These are phyloP conservation scores for Populus hybrid DNA, from an alignment of 441 rosid species.

Conservation along the genomic window DNA sequence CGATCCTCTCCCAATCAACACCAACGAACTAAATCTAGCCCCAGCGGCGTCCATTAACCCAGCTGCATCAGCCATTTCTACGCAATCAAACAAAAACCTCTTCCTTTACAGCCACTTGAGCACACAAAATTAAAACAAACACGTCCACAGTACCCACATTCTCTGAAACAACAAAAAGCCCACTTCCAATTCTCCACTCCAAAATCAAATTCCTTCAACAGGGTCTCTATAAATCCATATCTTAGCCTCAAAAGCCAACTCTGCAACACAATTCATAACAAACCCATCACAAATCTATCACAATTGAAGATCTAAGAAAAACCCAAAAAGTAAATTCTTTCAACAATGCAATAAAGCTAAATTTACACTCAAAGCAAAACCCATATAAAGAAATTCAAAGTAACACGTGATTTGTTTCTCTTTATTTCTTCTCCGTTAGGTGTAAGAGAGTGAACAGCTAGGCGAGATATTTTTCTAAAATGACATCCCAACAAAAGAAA, in stretches of 20 bases:
- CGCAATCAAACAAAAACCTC: constrained; percentile 6
- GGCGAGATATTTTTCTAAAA: constrained; percentile 21
- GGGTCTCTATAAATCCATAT: constrained; percentile 15
- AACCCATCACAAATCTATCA: constrained; percentile 18
- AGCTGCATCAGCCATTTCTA: constrained; percentile 74
- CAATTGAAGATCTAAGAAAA: constrained; percentile 23
- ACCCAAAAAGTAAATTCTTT: background rate
- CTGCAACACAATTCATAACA: constrained; percentile 5
- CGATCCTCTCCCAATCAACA: constrained; percentile 95
- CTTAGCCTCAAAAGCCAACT: constrained; percentile 8
- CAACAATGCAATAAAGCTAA: constrained; percentile 29
- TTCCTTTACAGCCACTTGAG: constrained; percentile 18
- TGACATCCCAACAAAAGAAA: constrained; percentile 38
- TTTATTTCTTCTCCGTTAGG: constrained; percentile 30
- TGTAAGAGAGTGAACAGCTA: constrained; percentile 24
- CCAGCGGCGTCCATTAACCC: constrained; percentile 88
- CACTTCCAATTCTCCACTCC: constrained; percentile 16
- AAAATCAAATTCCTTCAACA: constrained; percentile 9
- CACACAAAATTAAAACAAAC: constrained; percentile 18
- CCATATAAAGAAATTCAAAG: background rate
- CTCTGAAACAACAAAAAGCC: constrained; percentile 12
- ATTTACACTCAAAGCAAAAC: constrained; percentile 60
- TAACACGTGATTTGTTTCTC: background rate
- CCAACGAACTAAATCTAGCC: constrained; percentile 73
- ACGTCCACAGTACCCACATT: constrained; percentile 24